These are phyloP conservation scores for Tulasnella sp. DNA, from an alignment of 768 basidiomycete genomes.

Conservation along the genomic window DNA sequence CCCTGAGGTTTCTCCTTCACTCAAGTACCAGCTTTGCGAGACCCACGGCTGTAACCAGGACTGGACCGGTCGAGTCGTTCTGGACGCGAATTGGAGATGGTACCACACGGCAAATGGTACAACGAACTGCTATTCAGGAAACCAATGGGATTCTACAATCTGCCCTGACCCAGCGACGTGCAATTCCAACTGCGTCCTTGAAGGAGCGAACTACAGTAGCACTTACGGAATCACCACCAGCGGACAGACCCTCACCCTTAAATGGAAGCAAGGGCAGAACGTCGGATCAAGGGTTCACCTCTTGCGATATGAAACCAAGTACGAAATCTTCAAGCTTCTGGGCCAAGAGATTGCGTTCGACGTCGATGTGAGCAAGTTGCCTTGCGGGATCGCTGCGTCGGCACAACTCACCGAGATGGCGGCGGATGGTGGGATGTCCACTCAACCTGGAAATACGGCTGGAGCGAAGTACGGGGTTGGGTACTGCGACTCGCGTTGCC, in stretches of 20 bases:
- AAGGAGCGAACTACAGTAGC: neutral
- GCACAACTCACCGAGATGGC: neutral
- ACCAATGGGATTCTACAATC: neutral
- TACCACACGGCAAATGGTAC: neutral
- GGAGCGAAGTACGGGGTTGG: neutral
- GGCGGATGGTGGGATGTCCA: neutral
- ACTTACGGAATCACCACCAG: conserved; percentile 48
- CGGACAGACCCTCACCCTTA: conserved; percentile 46
- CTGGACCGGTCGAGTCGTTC: neutral
- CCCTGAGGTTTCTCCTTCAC: conserved; percentile 48
- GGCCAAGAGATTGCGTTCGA: conserved; percentile 8
- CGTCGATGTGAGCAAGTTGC: conserved; percentile 2
- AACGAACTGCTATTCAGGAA: neutral
- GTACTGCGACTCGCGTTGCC: conserved; percentile 11
- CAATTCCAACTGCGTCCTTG: conserved; percentile 1
- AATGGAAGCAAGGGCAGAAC: conserved; percentile 44
- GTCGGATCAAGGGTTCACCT: conserved; percentile 42
- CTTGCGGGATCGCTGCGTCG: neutral
- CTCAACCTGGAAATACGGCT: neutral
- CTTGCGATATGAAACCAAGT: conserved; percentile 36
- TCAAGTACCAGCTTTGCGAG: conserved; percentile 48
- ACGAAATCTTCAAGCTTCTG: conserved; percentile 13
- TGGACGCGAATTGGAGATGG: conserved; percentile 23
- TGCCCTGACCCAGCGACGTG: neutral
- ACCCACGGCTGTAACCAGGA: neutral